phyloP scores from a whole-genome alignment of 345 rosid genomes.

The Populus alba region DNA sequence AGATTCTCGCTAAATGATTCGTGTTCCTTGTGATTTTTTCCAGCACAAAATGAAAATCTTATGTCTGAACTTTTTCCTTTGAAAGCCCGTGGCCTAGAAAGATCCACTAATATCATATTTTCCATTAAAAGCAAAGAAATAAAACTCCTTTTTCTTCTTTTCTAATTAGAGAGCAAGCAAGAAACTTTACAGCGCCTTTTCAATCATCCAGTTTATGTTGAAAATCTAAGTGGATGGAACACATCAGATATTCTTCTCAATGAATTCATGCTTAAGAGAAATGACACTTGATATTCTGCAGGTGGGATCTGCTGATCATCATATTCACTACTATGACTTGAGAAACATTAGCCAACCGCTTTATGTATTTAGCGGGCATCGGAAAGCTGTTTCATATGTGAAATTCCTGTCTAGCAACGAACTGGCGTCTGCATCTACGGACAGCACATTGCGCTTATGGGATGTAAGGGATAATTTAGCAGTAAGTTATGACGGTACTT shows the following conservation, averaged over 20 bases:
- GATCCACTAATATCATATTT: not conserved
- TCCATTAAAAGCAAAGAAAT: not conserved
- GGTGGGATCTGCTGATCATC: conserved; percentile 95
- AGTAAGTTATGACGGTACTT: conserved; percentile 37
- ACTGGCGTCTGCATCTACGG: conserved; percentile 94
- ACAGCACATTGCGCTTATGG: conserved; percentile 85
- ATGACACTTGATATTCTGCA: conserved; percentile 25
- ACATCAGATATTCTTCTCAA: not conserved
- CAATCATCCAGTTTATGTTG: not conserved
- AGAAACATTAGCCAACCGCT: conserved; percentile 77
- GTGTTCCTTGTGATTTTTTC: not conserved
- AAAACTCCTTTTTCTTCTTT: not conserved
- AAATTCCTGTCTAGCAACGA: conserved; percentile 76
- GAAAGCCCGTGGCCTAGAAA: not conserved
- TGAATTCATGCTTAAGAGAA: not conserved
- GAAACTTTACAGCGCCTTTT: not conserved
- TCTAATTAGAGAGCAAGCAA: not conserved
- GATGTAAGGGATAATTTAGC: conserved; percentile 79
- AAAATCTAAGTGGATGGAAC: not conserved
- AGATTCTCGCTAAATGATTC: not conserved
- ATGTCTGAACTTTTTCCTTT: not conserved
- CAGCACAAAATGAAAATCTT: not conserved
- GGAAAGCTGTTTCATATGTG: conserved; percentile 84
- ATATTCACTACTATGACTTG: conserved; percentile 76
- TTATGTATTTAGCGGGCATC: conserved; percentile 78